A percentile compares a stretch with the other conserved stretches of the same genome.
Conservation (phyloP, 768 basidiomycete genomes). For the Cystoderma amianthinum region DNA sequence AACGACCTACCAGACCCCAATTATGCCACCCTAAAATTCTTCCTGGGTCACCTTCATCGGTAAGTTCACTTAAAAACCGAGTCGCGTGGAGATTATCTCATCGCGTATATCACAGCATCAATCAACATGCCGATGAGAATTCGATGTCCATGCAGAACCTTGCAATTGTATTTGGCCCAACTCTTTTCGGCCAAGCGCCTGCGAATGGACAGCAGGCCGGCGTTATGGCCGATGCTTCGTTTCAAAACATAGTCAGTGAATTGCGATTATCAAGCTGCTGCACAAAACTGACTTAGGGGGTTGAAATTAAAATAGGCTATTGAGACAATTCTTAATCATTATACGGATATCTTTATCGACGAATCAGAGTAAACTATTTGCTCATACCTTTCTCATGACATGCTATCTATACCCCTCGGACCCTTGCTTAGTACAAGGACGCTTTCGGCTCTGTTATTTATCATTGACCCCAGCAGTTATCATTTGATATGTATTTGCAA, state of each 20-base stretch:
- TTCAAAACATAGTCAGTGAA: constrained; percentile 60
- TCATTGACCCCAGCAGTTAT: not conserved
- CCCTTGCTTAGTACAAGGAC: constrained; percentile 10
- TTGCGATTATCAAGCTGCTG: not conserved
- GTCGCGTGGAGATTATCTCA: not conserved
- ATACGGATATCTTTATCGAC: constrained; percentile 94
- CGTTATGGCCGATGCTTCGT: constrained; percentile 61
- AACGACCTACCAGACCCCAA: constrained; percentile 99
- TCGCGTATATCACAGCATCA: constrained; percentile 47
- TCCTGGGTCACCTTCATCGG: constrained; percentile 92
- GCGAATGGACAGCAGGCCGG: constrained; percentile 40
- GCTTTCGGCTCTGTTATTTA: constrained; percentile 11
- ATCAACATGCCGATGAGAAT: constrained; percentile 69
- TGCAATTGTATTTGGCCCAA: constrained; percentile 97
- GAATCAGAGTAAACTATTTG: constrained; percentile 44
- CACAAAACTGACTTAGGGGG: not conserved
- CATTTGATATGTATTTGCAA: constrained; percentile 8
- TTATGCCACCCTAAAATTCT: constrained; percentile 93
- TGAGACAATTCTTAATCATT: constrained; percentile 92
- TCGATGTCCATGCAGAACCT: constrained; percentile 92
- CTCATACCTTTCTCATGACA: constrained; percentile 1
- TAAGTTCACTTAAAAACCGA: constrained; percentile 26
- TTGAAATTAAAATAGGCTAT: constrained; percentile 54
- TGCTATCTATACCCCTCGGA: constrained; percentile 8
- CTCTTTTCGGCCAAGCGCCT: constrained; percentile 75